Percentiles rank a stretch among this genome's conserved stretches.
Evolutionary conservation across 75 land plant species (phyloP).

Genomic region (Pinus tabuliformis): DNA sequence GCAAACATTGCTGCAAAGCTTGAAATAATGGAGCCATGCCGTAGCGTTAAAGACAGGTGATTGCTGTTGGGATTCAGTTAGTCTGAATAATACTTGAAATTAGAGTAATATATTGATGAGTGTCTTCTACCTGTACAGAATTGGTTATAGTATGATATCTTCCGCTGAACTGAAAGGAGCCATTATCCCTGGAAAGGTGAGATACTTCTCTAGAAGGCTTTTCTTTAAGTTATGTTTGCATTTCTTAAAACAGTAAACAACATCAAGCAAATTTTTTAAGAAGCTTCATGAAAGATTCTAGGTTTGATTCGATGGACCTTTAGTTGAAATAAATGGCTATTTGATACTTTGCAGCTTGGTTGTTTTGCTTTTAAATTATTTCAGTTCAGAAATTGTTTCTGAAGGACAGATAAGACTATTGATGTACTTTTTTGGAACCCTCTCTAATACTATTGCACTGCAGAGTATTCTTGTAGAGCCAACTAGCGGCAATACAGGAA

Average conservation of each 20-base stretch:
- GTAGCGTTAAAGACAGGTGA: slow-evolving; percentile 86
- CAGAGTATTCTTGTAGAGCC: slow-evolving; percentile 90
- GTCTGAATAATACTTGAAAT: background rate
- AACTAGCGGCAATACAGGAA: slow-evolving; percentile 95
- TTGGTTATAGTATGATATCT: slow-evolving; percentile 49
- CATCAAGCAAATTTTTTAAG: background rate
- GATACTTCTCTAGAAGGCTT: background rate
- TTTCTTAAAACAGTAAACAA: background rate
- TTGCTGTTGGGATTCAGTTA: background rate
- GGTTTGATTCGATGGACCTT: background rate
- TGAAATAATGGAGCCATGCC: slow-evolving; percentile 89
- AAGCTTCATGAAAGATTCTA: background rate
- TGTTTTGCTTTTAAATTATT: background rate
- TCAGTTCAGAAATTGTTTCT: background rate
- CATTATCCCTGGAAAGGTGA: slow-evolving; percentile 64
- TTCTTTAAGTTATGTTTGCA: background rate
- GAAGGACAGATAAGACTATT: background rate
- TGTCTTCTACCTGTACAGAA: slow-evolving; percentile 13
- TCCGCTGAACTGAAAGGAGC: slow-evolving; percentile 66
- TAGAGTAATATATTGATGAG: background rate
- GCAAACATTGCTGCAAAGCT: slow-evolving; percentile 85
- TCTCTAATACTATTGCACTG: background rate
- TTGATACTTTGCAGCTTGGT: background rate
- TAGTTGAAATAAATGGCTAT: slow-evolving; percentile 3
- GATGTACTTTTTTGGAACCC: background rate